Evolutionary conservation across 2,329 filamentous ascomycete genomes (phyloP).

Genomic region (Fusarium brevicatenulatum): DNA sequence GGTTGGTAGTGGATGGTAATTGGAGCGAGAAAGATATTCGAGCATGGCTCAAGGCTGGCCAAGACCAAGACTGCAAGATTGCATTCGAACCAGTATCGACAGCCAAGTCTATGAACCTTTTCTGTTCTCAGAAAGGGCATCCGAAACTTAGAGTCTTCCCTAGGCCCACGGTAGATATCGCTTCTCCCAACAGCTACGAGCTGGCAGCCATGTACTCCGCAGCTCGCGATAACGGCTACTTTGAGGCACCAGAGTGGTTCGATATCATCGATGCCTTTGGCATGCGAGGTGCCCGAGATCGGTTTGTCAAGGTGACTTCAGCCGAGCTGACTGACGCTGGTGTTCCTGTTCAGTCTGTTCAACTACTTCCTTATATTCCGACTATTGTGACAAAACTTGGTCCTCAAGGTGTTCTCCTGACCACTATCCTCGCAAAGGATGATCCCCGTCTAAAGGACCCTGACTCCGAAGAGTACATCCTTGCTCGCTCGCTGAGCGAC

Average conservation of each 20-base stretch:
- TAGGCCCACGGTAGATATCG: conserved; percentile 72
- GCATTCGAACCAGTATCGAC: conserved; percentile 92
- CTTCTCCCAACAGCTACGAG: conserved; percentile 86
- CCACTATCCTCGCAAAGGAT: conserved; percentile 72
- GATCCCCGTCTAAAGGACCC: conserved; percentile 74
- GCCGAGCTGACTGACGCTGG: conserved; percentile 77
- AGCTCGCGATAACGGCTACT: conserved; percentile 72
- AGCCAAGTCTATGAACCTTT: conserved; percentile 78
- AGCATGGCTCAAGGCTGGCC: conserved; percentile 73
- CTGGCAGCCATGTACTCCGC: conserved; percentile 80
- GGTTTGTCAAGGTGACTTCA: conserved; percentile 75
- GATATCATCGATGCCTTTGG: conserved; percentile 80
- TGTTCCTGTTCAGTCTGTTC: conserved; percentile 83
- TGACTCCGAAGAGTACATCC: conserved; percentile 73
- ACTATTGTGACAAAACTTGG: conserved; percentile 88
- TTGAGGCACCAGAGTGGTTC: conserved; percentile 82
- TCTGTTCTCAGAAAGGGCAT: conserved; percentile 57
- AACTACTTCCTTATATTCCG: conserved; percentile 88
- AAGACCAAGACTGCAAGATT: conserved; percentile 65
- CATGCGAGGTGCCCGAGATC: conserved; percentile 77
- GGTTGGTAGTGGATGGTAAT: conserved; percentile 88
- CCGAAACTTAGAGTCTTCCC: conserved; percentile 65
- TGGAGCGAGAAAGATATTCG: conserved; percentile 76
- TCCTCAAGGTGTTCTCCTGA: conserved; percentile 76
- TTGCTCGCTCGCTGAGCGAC: conserved; percentile 68